Conservation (phyloP, 108 stramenopile genomes). For the Skeletonema menzelii region DNA sequence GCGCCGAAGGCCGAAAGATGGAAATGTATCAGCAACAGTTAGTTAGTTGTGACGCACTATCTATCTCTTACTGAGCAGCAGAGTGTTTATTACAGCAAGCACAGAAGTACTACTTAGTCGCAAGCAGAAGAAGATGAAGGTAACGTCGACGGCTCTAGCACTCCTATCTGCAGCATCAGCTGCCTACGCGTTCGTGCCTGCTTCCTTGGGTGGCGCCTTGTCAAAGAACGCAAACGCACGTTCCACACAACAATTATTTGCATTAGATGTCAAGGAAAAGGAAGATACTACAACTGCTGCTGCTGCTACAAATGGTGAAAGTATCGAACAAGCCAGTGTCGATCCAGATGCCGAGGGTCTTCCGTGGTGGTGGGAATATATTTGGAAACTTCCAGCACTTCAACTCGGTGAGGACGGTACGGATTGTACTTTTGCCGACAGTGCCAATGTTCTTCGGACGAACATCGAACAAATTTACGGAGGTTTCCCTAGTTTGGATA, state of each 20-base stretch:
- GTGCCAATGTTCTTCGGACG: slow-evolving; percentile 78
- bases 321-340: neutral
- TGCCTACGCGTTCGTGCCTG: slow-evolving; percentile 4
- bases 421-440: slow-evolving; percentile 78
- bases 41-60: too few species aligned
- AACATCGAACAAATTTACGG: slow-evolving; percentile 97
- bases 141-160: slow-evolving; percentile 7
- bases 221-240: neutral
- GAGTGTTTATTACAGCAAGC: too few species aligned
- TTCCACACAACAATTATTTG: neutral
- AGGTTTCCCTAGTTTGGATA: slow-evolving; percentile 87
- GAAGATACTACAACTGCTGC: slow-evolving; percentile 1
- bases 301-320: neutral
- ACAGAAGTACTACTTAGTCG: too few species aligned
- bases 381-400: slow-evolving; percentile 82
- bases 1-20: too few species aligned
- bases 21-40: too few species aligned
- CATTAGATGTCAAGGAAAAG: slow-evolving; percentile 10
- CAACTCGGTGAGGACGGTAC: slow-evolving; percentile 61
- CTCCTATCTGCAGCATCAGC: slow-evolving; percentile 6
- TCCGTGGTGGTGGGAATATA: slow-evolving; percentile 90
- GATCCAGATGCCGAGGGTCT: slow-evolving; percentile 62
- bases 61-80: too few species aligned
- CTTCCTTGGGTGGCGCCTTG: neutral
- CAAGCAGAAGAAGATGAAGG: slow-evolving; percentile 4